Evolutionary conservation across 163 green algal genomes (phyloP), one percentile per base, ranked within the genome.

Genomic region (Coccomyxa subellipsoidea): DNA sequence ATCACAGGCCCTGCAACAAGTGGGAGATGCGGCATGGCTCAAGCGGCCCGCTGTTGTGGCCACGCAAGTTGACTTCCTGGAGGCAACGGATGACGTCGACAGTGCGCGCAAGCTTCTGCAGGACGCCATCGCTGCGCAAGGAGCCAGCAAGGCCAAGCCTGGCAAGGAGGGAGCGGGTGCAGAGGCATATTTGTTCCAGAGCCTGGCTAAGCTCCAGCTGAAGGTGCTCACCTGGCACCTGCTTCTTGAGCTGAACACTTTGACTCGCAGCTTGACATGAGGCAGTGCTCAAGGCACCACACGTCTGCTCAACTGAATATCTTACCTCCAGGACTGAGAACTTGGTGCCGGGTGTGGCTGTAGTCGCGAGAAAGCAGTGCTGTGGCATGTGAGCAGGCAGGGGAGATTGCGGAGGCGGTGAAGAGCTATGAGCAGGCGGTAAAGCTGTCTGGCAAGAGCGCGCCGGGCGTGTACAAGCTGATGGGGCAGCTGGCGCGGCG

Each of bases 1-100:
- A 0, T 31, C 82, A 36, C 2, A 72, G 1, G 40, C 77, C 5
- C 37, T 83, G 31, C 27, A 73, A 21, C 38, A 69, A 25, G 39
- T 32, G 25, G 70, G 27, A 6, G 21, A 7, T 29, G 39, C 38
- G 15, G 29, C 40, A 31, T 80, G 72, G 25, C n/a, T 86, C 79
- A 71, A 77, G 23, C 82, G 73, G 31, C 87, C 87, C 5, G 90
- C 84, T 0, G 76, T 95, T 47, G 71, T 95, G 34, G 90, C 89
- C 23, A 94, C 92, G 15, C 84, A 84, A 35, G 72, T 90, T 40
- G 84, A 87, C 5, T 84, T 96, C 69, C 84, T 90, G 72, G 89
- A 96, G 83, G 82, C 87, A 69, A 70, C 29, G 4, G 81, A 69
- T 7, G 66, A 85, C 31, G 47, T 81, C 1, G 39, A 18, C 38